Conservation (phyloP, 225 moss, liverwort and hornwort genomes). For the Pseudoscleropodium purum region DNA sequence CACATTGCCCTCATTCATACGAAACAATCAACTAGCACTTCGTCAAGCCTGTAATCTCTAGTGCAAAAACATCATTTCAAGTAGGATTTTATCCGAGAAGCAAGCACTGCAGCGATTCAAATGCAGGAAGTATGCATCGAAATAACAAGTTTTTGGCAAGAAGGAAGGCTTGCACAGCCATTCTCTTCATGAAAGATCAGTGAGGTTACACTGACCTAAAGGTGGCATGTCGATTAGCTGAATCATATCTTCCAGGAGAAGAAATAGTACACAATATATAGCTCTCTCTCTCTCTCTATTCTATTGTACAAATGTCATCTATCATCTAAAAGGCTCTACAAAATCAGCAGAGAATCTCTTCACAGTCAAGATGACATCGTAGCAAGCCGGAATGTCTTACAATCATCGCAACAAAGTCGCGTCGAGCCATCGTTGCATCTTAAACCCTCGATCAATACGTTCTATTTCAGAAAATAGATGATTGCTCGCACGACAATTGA, state of each 20-base stretch:
- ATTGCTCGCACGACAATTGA: background rate
- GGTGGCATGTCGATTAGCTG: background rate
- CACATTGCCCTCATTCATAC: background rate
- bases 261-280: background rate
- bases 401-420: background rate
- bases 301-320: slow-evolving; percentile 17
- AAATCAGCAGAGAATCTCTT: slow-evolving; percentile 8
- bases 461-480: background rate
- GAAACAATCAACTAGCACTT: background rate
- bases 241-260: background rate
- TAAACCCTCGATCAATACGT: background rate
- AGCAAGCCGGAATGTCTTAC: background rate
- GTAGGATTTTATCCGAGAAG: background rate
- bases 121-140: background rate
- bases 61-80: background rate
- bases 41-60: background rate
- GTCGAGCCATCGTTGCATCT: background rate
- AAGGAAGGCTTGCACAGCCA: slow-evolving; percentile 1
- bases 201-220: background rate
- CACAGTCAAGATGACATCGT: background rate
- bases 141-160: background rate
- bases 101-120: background rate
- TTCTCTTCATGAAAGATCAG: background rate
- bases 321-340: background rate
- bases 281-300: background rate